A percentile compares a stretch with the other conserved stretches of the same genome.
Evolutionary conservation across 106 monocot species (phyloP).

Genomic region (Cymbidium sinense): DNA sequence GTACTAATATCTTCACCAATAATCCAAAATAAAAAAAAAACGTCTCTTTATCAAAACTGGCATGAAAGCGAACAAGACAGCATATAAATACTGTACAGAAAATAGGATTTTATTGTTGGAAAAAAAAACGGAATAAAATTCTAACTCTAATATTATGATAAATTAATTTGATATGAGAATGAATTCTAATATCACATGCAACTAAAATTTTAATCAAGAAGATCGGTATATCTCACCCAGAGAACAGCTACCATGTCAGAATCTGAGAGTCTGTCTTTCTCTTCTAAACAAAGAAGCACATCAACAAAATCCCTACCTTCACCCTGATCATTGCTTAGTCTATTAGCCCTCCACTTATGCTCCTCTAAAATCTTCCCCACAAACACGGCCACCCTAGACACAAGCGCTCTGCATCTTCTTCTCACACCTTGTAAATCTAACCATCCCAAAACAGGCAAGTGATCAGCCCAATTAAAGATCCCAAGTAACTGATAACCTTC

Average conservation of each 20-base stretch:
- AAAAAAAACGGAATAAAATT: neutral
- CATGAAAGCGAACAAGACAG: too few relatives aligned
- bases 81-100: too few relatives aligned
- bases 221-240: constrained; percentile 13
- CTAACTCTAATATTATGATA: neutral
- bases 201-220: neutral
- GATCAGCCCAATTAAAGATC: constrained; percentile 21
- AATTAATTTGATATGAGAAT: neutral
- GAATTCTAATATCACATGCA: neutral
- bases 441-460: constrained; percentile 18
- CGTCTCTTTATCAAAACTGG: too few relatives aligned
- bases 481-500: constrained; percentile 30
- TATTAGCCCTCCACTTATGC: constrained; percentile 1
- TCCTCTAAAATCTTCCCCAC: constrained; percentile 15
- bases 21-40: too few relatives aligned
- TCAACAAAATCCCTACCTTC: constrained; percentile 17
- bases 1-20: too few relatives aligned
- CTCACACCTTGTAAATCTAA: constrained; percentile 23
- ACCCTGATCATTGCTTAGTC: neutral
- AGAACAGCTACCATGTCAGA: constrained; percentile 34
- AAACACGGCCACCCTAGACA: constrained; percentile 12
- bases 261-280: constrained; percentile 23
- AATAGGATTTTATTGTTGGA: too few relatives aligned
- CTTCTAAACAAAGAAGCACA: constrained; percentile 20
- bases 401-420: constrained; percentile 13